Conservation (phyloP, 2,329 filamentous ascomycete genomes). For the Pleoardoris graminearum region DNA sequence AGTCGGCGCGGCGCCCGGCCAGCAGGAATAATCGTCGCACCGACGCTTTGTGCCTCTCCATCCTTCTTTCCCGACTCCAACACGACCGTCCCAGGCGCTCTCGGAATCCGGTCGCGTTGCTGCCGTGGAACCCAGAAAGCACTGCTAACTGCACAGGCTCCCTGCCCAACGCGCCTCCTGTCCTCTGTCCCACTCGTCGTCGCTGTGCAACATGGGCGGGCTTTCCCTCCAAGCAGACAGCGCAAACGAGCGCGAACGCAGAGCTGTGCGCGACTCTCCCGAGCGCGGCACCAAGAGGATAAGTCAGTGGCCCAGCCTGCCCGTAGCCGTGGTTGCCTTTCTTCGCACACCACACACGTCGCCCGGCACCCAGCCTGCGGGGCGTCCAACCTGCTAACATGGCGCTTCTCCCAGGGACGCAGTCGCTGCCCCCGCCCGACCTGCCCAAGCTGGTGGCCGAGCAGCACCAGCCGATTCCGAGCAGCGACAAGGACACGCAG, state of each 20-base stretch:
- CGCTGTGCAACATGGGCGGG: slow-evolving; percentile 19
- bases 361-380: slow-evolving; percentile 1
- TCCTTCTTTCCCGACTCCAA: slow-evolving; percentile 1
- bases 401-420: slow-evolving; percentile 58
- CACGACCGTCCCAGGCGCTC: not conserved
- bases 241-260: slow-evolving; percentile 27
- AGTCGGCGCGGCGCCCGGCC: not conserved
- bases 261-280: slow-evolving; percentile 36
- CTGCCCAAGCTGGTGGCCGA: slow-evolving; percentile 92
- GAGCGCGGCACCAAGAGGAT: slow-evolving; percentile 43
- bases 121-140: not conserved
- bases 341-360: slow-evolving; percentile 6
- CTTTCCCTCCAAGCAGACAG: slow-evolving; percentile 24
- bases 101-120: slow-evolving; percentile 5
- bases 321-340: not conserved
- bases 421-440: slow-evolving; percentile 89
- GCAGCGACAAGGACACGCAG: slow-evolving; percentile 86
- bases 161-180: not conserved
- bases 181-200: too few species aligned
- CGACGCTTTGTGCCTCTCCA: not conserved
- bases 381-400: slow-evolving; percentile 30
- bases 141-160: slow-evolving; percentile 6
- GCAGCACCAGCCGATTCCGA: slow-evolving; percentile 81
- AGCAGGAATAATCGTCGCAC: slow-evolving; percentile 4
- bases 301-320: slow-evolving; percentile 32